Evolutionary conservation across 441 rosid species (phyloP).

Genomic region (Geranium incanum): DNA sequence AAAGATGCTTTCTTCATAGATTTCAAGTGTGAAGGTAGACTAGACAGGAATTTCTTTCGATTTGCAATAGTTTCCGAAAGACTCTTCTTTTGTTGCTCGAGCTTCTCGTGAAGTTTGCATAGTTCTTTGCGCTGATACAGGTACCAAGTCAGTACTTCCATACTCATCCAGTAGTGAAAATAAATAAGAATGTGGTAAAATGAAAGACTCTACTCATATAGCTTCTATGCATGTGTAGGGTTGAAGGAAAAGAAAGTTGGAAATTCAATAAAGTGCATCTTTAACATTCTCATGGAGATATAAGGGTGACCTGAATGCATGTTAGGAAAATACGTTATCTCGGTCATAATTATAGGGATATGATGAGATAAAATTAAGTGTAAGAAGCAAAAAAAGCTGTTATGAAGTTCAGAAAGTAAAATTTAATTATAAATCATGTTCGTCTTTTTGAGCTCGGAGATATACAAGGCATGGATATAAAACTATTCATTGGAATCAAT

Average conservation of each 20-base stretch:
- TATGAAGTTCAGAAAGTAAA: neutral
- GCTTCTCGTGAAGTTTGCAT: conserved; percentile 56
- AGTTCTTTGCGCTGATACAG: conserved; percentile 64
- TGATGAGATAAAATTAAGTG: neutral
- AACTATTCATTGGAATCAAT: neutral
- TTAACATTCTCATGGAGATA: neutral
- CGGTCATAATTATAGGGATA: neutral
- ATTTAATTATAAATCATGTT: neutral
- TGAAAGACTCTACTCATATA: neutral
- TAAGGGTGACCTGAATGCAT: too few relatives aligned
- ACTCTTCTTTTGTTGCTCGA: conserved; percentile 61
- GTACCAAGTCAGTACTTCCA: neutral
- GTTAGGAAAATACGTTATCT: neutral
- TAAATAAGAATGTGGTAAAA: neutral
- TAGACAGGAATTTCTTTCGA: conserved; percentile 73
- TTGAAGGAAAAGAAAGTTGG: neutral
- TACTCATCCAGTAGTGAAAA: neutral
- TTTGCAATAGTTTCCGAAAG: conserved; percentile 67
- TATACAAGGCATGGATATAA: neutral
- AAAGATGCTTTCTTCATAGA: conserved; percentile 83
- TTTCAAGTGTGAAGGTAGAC: conserved; percentile 78
- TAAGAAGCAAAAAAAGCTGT: neutral
- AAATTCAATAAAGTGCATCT: neutral
- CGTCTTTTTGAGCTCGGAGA: neutral
- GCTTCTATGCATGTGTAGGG: neutral